Evolutionary conservation across 345 rosid genomes (phyloP), one percentile per base, ranked within the genome.

Genomic region (Hevea brasiliensis): DNA sequence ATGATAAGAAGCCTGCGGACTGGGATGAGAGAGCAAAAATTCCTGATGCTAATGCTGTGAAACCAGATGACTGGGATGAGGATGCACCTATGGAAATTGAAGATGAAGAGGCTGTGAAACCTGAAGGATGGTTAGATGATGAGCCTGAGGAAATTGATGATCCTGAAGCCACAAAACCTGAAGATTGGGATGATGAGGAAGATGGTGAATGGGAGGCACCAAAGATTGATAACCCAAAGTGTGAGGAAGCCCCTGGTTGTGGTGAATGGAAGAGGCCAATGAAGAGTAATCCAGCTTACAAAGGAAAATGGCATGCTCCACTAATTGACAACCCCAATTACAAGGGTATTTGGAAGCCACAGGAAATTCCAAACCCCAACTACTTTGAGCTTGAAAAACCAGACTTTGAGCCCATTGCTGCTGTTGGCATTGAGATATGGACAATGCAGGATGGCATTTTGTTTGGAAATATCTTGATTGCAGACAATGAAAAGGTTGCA

Each of bases 171-270:
- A 71, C 92, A 47, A 92, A 92, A 67, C 97, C 97, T 8, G 95
- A 92, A 74, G 97, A 92, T 76, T 89, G 97, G 97, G 95, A 92
- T 84, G 97, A 92, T 9, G 97, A 92, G 75, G 97, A 92, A 81
- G 97, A 92, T 79, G 97, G 97, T 79, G 89, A 88, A 78, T 92
- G 94, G 93, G 97, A 92, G 71, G 90, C 95, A 24, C 95, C 95
- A 11, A 92, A 92, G 83, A 80, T 87, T 75, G 92, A 88, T 53
- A 92, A 92, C 84, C 95, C 97, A 45, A 88, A 84, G 58, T 92
- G 97, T 77, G 89, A 85, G 71, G 13, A 80, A 64, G 90, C 84
- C 67, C 97, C 97, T 0, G 97, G 97, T 59, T 92, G 97, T 75
- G 97, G 97, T 68, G 89, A 86, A 77, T 92, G 97, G 97, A 89